phyloP scores from a whole-genome alignment of 1,284 basidiomycete genomes.

The Boletellus sp. region DNA sequence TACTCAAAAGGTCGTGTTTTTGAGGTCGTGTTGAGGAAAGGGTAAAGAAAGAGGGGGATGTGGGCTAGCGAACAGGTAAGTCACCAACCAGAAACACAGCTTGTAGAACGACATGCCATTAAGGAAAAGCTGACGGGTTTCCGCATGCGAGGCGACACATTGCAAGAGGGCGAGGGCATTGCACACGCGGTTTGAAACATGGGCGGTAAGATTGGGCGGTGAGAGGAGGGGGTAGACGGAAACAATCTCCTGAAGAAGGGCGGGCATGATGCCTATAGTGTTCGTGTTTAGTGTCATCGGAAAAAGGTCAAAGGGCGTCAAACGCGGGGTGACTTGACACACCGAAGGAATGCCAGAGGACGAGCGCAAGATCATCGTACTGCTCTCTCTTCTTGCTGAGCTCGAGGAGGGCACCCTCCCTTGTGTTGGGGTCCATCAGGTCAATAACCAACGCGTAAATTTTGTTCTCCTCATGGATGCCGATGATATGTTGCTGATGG shows the following conservation, averaged over 20 bases:
- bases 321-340: conserved; percentile 12
- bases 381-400: conserved; percentile 99
- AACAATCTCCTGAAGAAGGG: conserved; percentile 95
- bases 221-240: conserved; percentile 96
- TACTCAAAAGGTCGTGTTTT: conserved; percentile 99
- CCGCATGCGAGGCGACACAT: conserved; percentile 95
- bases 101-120: conserved; percentile 55
- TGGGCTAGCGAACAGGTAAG: conserved; percentile 62
- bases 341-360: conserved; percentile 99
- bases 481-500: conserved; percentile 42
- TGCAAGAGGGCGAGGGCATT: conserved; percentile 97
- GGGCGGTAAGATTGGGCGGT: conserved; percentile 94
- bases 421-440: conserved; percentile 73
- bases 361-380: conserved; percentile 96
- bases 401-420: conserved; percentile 88
- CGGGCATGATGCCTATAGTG: conserved; percentile 91
- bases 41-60: conserved; percentile 98
- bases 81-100: background rate
- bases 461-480: conserved; percentile 69
- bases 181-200: conserved; percentile 99
- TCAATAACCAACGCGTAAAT: conserved; percentile 83
- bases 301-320: background rate
- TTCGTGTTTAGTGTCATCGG: conserved; percentile 1
- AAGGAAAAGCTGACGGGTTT: conserved; percentile 89
- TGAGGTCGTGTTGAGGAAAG: conserved; percentile 98